A percentile compares a stretch with the other conserved stretches of the same genome.
phyloP scores from a whole-genome alignment of 352 stramenopile species.

The Globisporangium paddicum region DNA sequence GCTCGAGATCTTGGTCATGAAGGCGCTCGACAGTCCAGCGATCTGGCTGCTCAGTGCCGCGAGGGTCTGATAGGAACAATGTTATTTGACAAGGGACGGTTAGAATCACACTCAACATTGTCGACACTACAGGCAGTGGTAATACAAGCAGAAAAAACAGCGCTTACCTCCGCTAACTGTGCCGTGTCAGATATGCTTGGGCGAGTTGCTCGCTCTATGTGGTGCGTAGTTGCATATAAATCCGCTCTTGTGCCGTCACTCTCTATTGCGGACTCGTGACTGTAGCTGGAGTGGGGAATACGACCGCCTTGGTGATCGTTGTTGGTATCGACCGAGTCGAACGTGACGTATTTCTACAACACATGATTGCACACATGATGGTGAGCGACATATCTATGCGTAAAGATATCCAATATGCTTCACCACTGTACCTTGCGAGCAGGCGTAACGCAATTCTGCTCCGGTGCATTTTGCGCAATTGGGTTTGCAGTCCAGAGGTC shows the following conservation, averaged over 20 bases:
- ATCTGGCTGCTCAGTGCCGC: constrained; percentile 28
- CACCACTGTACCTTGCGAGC: background rate
- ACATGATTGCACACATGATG: too few relatives aligned
- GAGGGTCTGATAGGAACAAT: constrained; percentile 10
- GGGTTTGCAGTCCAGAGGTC: background rate
- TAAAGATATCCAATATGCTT: too few relatives aligned
- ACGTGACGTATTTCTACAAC: background rate
- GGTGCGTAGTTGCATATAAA: background rate
- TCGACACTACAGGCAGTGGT: too few relatives aligned
- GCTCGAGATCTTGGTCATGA: constrained; percentile 30
- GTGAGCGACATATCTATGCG: background rate
- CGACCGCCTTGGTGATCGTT: background rate
- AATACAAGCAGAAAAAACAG: background rate
- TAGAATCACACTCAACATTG: too few relatives aligned
- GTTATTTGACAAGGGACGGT: background rate
- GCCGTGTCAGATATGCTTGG: background rate
- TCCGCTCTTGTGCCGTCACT: background rate
- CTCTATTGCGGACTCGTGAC: background rate
- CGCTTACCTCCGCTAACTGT: constrained; percentile 2
- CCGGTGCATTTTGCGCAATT: too few relatives aligned
- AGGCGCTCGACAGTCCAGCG: constrained; percentile 21
- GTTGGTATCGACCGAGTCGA: background rate
- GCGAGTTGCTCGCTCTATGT: background rate
- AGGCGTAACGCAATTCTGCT: background rate
- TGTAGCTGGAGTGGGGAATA: background rate